These are phyloP conservation scores for Neurospora sp. DNA, from an alignment of 495 filamentous ascomycete species.

Conservation along the genomic window DNA sequence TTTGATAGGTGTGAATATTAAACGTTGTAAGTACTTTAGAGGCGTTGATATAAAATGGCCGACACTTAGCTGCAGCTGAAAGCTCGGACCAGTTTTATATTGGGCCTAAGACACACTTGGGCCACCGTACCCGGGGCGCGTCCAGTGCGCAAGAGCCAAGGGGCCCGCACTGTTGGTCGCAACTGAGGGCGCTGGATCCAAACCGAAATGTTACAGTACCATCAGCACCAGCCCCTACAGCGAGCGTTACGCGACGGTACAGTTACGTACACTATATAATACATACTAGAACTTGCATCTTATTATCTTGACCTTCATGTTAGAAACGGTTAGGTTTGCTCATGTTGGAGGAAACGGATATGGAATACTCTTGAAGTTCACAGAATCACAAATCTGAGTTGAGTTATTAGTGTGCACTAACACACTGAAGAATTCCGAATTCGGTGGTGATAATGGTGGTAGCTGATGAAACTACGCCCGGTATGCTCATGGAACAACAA, in stretches of 20 bases:
- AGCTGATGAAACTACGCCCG: neutral
- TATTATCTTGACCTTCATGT: neutral
- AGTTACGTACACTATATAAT: neutral
- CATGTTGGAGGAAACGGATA: neutral
- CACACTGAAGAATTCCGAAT: neutral
- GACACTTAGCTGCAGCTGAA: too few relatives aligned
- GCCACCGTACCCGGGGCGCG: too few relatives aligned
- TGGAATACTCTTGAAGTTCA: too few relatives aligned
- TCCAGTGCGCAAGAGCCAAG: neutral
- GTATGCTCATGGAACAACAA: neutral
- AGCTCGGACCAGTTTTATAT: too few relatives aligned
- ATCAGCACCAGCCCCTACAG: neutral
- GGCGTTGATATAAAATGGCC: too few relatives aligned
- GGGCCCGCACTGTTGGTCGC: neutral
- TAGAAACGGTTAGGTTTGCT: neutral
- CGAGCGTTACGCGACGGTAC: neutral
- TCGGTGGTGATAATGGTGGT: neutral
- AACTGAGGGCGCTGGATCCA: neutral
- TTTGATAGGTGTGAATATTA: too few relatives aligned
- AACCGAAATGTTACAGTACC: neutral
- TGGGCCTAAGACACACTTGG: too few relatives aligned
- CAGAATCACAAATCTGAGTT: neutral
- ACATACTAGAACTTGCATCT: neutral
- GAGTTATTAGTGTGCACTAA: too few relatives aligned
- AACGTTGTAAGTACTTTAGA: too few relatives aligned